phyloP scores from a whole-genome alignment of 768 basidiomycete genomes.

The Trametes sanguinea region DNA sequence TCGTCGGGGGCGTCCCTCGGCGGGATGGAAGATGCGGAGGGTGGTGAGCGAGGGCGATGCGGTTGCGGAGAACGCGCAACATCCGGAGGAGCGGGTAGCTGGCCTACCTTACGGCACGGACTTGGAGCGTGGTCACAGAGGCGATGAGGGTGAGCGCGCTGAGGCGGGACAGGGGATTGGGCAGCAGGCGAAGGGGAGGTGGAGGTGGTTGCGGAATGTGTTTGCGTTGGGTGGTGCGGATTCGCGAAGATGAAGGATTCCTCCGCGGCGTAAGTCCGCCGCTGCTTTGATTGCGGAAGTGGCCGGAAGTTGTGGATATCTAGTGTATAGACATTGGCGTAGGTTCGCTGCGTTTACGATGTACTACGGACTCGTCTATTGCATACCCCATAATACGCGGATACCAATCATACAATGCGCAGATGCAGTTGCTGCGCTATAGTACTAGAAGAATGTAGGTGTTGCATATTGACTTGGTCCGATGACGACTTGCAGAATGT shows the following conservation, averaged over 20 bases:
- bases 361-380: neutral
- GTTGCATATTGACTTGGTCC: too few species aligned
- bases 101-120: slow-evolving; percentile 15
- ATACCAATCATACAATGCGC: too few species aligned
- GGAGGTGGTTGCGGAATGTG: slow-evolving; percentile 34
- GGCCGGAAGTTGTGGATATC: neutral
- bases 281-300: too few species aligned
- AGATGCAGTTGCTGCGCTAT: too few species aligned
- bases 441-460: too few species aligned
- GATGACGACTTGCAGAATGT: neutral
- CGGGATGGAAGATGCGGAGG: slow-evolving; percentile 17
- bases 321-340: neutral
- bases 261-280: too few species aligned
- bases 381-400: neutral
- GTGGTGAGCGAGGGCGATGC: slow-evolving; percentile 24
- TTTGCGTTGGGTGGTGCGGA: slow-evolving; percentile 13
- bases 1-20: neutral
- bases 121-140: neutral
- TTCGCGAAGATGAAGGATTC: slow-evolving; percentile 1
- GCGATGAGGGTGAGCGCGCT: neutral
- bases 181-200: slow-evolving; percentile 25
- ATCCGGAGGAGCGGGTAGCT: slow-evolving; percentile 5
- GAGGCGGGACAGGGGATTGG: neutral
- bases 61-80: slow-evolving; percentile 10
- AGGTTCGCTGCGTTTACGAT: neutral